Evolutionary conservation across 2,329 filamentous ascomycete genomes (phyloP).

Genomic region (Huntiella moniliformis): DNA sequence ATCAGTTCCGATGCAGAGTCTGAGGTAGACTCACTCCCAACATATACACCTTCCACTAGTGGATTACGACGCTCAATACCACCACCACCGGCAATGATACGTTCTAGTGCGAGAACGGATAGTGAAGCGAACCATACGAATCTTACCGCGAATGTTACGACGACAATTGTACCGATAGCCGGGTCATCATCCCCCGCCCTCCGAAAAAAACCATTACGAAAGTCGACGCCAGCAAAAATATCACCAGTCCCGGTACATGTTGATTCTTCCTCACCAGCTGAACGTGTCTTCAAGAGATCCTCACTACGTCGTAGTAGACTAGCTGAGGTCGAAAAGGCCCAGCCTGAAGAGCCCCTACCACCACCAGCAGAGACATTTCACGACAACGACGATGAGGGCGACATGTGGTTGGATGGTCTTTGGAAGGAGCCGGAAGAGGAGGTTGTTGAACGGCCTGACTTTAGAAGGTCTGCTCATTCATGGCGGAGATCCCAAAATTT

Average conservation of each 20-base stretch:
- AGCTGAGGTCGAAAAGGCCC: slow-evolving; percentile 1
- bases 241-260: too few relatives aligned
- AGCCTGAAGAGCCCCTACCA: neutral
- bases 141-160: slow-evolving; percentile 6
- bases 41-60: too few relatives aligned
- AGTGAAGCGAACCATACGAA: slow-evolving; percentile 3
- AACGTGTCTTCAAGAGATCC: neutral
- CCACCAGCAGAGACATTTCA: neutral
- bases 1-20: too few relatives aligned
- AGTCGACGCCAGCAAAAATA: slow-evolving; percentile 2
- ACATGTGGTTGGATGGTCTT: slow-evolving; percentile 28
- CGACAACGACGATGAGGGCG: slow-evolving; percentile 19
- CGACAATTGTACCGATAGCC: slow-evolving; percentile 7
- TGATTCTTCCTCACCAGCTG: neutral
- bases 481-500: too few relatives aligned
- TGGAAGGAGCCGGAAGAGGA: too few relatives aligned
- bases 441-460: too few relatives aligned
- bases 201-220: neutral
- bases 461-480: too few relatives aligned
- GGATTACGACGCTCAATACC: neutral
- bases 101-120: slow-evolving; percentile 5
- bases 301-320: neutral
- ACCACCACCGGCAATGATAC: slow-evolving; percentile 1
- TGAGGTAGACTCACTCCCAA: too few relatives aligned
- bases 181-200: slow-evolving; percentile 5